Evolutionary conservation across 768 basidiomycete genomes (phyloP).

Genomic region (Hypsizygus marmoreus): DNA sequence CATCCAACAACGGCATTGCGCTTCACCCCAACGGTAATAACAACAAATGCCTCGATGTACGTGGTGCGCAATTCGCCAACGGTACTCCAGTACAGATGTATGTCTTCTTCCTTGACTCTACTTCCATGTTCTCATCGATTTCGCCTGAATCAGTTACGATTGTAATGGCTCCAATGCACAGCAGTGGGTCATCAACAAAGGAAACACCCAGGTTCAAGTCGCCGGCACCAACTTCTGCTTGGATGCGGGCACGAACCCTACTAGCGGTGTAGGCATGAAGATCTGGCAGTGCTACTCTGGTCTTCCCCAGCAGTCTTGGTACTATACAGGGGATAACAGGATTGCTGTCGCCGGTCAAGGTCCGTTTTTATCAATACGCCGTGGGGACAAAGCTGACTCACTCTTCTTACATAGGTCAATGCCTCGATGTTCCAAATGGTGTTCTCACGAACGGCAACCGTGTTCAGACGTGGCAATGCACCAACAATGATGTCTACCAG

Average conservation of each 20-base stretch:
- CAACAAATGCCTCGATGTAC: conserved; percentile 32
- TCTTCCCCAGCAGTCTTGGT: conserved; percentile 36
- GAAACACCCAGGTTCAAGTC: conserved; percentile 28
- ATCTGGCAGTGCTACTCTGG: conserved; percentile 37
- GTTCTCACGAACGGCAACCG: conserved; percentile 25
- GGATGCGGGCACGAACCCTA: conserved; percentile 35
- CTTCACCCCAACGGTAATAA: conserved; percentile 25
- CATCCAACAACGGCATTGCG: conserved; percentile 3
- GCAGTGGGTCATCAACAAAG: conserved; percentile 29
- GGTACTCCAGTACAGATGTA: conserved; percentile 36
- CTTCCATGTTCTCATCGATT: neutral
- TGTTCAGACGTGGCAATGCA: conserved; percentile 31
- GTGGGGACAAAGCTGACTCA: neutral
- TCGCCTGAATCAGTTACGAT: conserved; percentile 25
- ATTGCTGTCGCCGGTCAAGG: conserved; percentile 22
- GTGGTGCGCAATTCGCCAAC: conserved; percentile 26
- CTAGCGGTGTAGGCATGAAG: conserved; percentile 31
- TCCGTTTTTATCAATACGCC: conserved; percentile 2
- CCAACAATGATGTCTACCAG: conserved; percentile 27
- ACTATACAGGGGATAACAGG: conserved; percentile 25
- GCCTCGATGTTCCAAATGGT: conserved; percentile 32
- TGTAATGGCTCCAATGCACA: conserved; percentile 34
- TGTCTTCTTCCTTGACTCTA: neutral
- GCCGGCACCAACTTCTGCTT: conserved; percentile 36
- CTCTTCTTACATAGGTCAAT: conserved; percentile 17